A percentile compares a stretch with the other conserved stretches of the same genome.
Conservation (phyloP, 768 basidiomycete genomes). For the Rhodocollybia butyracea region DNA sequence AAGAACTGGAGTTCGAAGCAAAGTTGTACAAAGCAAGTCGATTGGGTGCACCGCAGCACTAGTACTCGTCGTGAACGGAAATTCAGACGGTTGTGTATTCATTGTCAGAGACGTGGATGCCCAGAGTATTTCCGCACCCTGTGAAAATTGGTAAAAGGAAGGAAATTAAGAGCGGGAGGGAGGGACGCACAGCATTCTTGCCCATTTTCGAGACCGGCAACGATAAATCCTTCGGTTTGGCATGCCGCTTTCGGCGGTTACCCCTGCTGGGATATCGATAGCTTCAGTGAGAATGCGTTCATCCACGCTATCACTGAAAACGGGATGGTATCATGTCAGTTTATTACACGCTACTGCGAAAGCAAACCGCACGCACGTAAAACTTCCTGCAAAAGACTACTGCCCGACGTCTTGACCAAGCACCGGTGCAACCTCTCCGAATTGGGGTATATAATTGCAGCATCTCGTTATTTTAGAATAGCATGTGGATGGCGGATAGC, state of each 20-base stretch:
- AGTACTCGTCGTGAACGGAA: slow-evolving; percentile 33
- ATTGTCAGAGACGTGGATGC: slow-evolving; percentile 32
- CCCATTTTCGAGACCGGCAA: slow-evolving; percentile 45
- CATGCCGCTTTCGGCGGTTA: slow-evolving; percentile 48
- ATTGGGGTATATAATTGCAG: no score
- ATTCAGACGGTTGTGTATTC: slow-evolving; percentile 39
- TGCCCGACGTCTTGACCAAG: slow-evolving; percentile 46
- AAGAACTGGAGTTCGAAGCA: slow-evolving; percentile 19
- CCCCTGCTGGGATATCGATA: slow-evolving; percentile 39
- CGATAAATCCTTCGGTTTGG: slow-evolving; percentile 33
- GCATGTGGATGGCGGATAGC: no score
- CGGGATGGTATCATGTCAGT: slow-evolving; percentile 1
- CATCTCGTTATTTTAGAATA: no score
- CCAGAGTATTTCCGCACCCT: slow-evolving; percentile 39
- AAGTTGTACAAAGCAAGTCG: slow-evolving; percentile 32
- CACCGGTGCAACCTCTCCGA: slow-evolving; percentile 44
- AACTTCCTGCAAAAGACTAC: slow-evolving; percentile 65
- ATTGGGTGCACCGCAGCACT: slow-evolving; percentile 38
- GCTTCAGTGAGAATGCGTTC: slow-evolving; percentile 31
- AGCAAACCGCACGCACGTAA: slow-evolving; percentile 38
- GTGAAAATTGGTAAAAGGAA: background rate
- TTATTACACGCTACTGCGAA: background rate
- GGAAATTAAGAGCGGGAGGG: background rate
- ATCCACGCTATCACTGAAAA: slow-evolving; percentile 27
- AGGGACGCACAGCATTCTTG: slow-evolving; percentile 44